Evolutionary conservation across 108 stramenopile genomes (phyloP).

Genomic region (Parmales sp.): DNA sequence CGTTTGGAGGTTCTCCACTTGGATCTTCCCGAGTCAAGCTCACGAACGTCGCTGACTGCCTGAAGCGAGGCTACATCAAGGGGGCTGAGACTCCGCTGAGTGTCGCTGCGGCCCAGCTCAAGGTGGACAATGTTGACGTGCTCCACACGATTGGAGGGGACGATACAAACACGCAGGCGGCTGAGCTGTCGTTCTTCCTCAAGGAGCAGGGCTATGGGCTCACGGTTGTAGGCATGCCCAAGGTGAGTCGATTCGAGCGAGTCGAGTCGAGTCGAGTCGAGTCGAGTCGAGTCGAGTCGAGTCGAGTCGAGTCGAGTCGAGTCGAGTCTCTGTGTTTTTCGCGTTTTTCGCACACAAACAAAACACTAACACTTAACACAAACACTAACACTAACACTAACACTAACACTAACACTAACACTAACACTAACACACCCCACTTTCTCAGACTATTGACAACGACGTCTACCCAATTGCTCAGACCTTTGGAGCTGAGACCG

Average conservation of each 20-base stretch:
- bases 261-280: neutral
- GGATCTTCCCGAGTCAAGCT: slow-evolving; percentile 88
- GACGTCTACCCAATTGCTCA: slow-evolving; percentile 77
- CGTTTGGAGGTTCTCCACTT: slow-evolving; percentile 72
- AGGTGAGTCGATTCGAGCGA: slow-evolving; percentile 25
- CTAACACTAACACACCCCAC: too few relatives aligned
- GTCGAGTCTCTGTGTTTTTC: too few relatives aligned
- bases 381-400: too few relatives aligned
- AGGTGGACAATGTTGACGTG: slow-evolving; percentile 25
- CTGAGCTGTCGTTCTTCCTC: slow-evolving; percentile 67
- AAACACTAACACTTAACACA: slow-evolving; percentile 4
- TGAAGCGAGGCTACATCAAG: slow-evolving; percentile 60
- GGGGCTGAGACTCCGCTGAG: slow-evolving; percentile 68
- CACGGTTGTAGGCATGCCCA: slow-evolving; percentile 79
- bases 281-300: too few relatives aligned
- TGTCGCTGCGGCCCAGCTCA: slow-evolving; percentile 57
- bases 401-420: too few relatives aligned
- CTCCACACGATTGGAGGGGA: slow-evolving; percentile 87
- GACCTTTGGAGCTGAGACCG: slow-evolving; percentile 82
- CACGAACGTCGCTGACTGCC: slow-evolving; percentile 75
- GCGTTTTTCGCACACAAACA: too few relatives aligned
- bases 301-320: too few relatives aligned
- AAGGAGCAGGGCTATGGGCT: slow-evolving; percentile 68
- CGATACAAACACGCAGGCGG: slow-evolving; percentile 86
- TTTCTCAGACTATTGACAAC: slow-evolving; percentile 42